phyloP scores from a whole-genome alignment of 2,329 filamentous ascomycete species.

The Tolypocladium endophyticum region DNA sequence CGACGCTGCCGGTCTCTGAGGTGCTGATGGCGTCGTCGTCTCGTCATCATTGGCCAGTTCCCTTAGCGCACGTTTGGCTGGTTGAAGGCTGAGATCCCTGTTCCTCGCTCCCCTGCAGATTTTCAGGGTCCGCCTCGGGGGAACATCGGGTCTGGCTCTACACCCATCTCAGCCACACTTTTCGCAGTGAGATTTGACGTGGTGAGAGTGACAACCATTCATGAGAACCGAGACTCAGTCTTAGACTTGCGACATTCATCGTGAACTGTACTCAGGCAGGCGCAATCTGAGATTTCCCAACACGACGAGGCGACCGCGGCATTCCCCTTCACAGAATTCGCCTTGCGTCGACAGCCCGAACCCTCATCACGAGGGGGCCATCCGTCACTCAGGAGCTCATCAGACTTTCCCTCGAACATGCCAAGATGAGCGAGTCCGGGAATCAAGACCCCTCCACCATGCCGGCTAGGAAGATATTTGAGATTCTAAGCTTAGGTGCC shows the following conservation, averaged over 20 bases:
- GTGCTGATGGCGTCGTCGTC: neutral
- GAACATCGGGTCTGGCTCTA: neutral
- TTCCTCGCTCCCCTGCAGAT: neutral
- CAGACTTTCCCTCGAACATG: conserved; percentile 2
- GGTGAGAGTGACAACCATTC: neutral
- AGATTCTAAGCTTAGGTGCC: conserved; percentile 31
- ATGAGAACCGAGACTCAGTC: neutral
- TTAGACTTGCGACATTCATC: neutral
- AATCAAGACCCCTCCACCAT: conserved; percentile 10
- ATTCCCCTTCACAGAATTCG: neutral
- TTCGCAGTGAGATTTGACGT: neutral
- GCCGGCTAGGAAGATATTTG: conserved; percentile 26
- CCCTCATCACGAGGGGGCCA: neutral
- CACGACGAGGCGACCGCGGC: neutral
- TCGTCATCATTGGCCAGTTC: neutral
- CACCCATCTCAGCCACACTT: neutral
- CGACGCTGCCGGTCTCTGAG: neutral
- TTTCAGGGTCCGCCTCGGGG: neutral
- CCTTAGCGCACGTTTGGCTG: neutral
- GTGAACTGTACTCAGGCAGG: too few relatives aligned
- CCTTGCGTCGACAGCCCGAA: too few relatives aligned
- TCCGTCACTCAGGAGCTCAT: neutral
- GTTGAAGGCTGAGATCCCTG: neutral
- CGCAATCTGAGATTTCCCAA: neutral
- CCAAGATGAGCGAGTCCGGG: conserved; percentile 17